phyloP scores from a whole-genome alignment of 768 basidiomycete species.

The Psilocybe azurescens region DNA sequence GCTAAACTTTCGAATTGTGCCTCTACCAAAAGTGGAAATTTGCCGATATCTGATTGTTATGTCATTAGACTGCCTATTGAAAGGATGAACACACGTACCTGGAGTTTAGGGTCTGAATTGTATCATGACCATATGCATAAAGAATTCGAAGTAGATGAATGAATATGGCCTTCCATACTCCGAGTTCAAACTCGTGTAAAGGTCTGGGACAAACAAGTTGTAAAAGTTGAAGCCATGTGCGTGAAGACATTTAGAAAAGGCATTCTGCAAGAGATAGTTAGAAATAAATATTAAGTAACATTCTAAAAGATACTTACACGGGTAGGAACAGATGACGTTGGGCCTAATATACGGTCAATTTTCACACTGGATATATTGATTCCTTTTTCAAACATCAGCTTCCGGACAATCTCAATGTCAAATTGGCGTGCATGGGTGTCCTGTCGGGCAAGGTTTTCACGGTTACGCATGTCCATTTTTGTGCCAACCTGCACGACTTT shows the following conservation, averaged over 20 bases:
- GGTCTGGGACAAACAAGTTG: slow-evolving; percentile 36
- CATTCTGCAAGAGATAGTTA: slow-evolving; percentile 29
- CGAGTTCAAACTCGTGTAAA: slow-evolving; percentile 48
- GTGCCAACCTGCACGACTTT: slow-evolving; percentile 29
- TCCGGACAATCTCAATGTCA: slow-evolving; percentile 22
- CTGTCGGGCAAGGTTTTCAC: slow-evolving; percentile 8
- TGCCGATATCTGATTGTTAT: slow-evolving; percentile 15
- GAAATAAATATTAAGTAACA: background rate
- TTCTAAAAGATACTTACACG: slow-evolving; percentile 21
- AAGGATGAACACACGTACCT: background rate
- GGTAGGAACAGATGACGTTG: slow-evolving; percentile 28
- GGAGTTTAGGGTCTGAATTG: slow-evolving; percentile 21
- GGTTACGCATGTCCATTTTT: slow-evolving; percentile 16
- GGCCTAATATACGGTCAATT: slow-evolving; percentile 24
- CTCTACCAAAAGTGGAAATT: slow-evolving; percentile 21
- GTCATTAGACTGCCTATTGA: too few species aligned
- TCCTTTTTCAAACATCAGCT: slow-evolving; percentile 27
- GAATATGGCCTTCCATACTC: slow-evolving; percentile 42
- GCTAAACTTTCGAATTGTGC: slow-evolving; percentile 30
- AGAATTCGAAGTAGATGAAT: slow-evolving; percentile 40
- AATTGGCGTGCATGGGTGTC: slow-evolving; percentile 6
- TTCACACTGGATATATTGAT: slow-evolving; percentile 20
- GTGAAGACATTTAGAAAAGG: slow-evolving; percentile 30
- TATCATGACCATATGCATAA: slow-evolving; percentile 19
- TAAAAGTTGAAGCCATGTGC: slow-evolving; percentile 31